Conservation (phyloP, 2,329 filamentous ascomycete genomes). For the Ceratocystis eucalypticola region DNA sequence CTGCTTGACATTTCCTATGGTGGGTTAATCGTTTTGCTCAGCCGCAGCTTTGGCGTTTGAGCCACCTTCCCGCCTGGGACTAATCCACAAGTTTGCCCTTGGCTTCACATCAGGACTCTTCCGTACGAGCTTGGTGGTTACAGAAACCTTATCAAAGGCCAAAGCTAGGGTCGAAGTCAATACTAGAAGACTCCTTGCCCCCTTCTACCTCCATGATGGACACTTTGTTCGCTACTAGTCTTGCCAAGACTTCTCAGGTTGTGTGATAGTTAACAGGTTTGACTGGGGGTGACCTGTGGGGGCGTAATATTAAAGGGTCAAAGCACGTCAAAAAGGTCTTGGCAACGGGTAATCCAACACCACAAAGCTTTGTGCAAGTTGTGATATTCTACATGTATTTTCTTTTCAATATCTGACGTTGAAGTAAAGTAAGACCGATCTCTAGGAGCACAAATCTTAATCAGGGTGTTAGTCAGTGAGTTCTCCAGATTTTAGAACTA, state of each 20-base stretch:
- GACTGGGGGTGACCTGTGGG: not conserved
- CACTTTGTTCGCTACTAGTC: not conserved
- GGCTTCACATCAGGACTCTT: too few species aligned
- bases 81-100: too few species aligned
- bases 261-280: not conserved
- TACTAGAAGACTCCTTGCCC: too few species aligned
- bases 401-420: not conserved
- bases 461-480: not conserved
- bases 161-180: too few species aligned
- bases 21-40: not conserved
- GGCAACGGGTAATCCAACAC: not conserved
- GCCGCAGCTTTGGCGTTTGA: not conserved
- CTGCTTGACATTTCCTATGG: not conserved
- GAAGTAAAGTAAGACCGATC: not conserved
- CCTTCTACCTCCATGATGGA: not conserved
- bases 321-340: not conserved
- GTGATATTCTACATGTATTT: not conserved
- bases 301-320: constrained; percentile 1
- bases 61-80: not conserved
- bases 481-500: not conserved
- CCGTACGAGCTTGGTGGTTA: too few species aligned
- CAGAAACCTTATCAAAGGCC: too few species aligned
- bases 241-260: constrained; percentile 6
- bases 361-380: too few species aligned
- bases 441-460: not conserved